Percentiles rank a stretch among this genome's conserved stretches.
These are phyloP conservation scores for Nicotiana obtusifolia DNA, from an alignment of 257 asterid species.

Conservation along the genomic window DNA sequence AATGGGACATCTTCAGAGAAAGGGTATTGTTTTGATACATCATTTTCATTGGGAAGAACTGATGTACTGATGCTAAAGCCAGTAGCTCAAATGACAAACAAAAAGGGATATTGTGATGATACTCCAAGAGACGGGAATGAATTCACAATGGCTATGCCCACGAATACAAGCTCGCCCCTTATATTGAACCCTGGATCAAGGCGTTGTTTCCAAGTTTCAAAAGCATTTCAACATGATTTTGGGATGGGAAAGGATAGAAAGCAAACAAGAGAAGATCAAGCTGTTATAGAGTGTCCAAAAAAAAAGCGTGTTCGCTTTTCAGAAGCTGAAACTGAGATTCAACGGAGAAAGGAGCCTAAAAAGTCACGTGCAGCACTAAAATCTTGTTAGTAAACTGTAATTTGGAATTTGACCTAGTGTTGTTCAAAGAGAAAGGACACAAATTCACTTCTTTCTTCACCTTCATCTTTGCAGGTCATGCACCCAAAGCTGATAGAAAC, in stretches of 20 bases:
- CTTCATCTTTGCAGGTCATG: slow-evolving; percentile 40
- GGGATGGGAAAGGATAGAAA: slow-evolving; percentile 23
- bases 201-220: slow-evolving; percentile 11
- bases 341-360: slow-evolving; percentile 22
- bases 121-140: slow-evolving; percentile 22
- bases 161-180: slow-evolving; percentile 26
- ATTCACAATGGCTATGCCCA: slow-evolving; percentile 17
- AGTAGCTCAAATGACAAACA: background rate
- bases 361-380: slow-evolving; percentile 30
- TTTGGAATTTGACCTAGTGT: slow-evolving; percentile 8
- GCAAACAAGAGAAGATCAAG: slow-evolving; percentile 26
- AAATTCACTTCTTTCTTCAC: slow-evolving; percentile 1
- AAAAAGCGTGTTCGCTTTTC: slow-evolving; percentile 51
- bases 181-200: slow-evolving; percentile 15
- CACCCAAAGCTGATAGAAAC: slow-evolving; percentile 33
- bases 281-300: slow-evolving; percentile 18
- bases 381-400: slow-evolving; percentile 38
- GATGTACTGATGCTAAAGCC: background rate
- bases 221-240: slow-evolving; percentile 23
- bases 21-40: slow-evolving; percentile 21
- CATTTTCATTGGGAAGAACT: slow-evolving; percentile 14
- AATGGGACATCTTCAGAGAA: slow-evolving; percentile 16
- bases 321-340: slow-evolving; percentile 30
- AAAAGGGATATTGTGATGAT: slow-evolving; percentile 12
- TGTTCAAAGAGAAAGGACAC: slow-evolving; percentile 10